Conservation (phyloP, 2,329 filamentous ascomycete genomes). For the Xylariomycetidae sp. region DNA sequence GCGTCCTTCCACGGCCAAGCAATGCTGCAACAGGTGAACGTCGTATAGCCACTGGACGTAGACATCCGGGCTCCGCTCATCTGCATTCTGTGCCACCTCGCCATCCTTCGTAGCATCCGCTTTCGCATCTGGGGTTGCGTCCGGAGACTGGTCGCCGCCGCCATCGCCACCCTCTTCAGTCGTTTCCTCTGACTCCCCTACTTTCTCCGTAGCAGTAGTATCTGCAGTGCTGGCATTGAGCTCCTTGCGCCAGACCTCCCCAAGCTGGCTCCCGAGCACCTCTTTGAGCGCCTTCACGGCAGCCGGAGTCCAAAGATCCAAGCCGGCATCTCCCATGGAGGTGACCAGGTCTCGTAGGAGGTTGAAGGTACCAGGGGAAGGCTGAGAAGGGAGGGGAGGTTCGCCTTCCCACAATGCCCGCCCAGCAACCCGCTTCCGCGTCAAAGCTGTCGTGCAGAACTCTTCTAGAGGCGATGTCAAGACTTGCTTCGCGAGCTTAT, state of each 20-base stretch:
- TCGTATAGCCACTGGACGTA: conserved; percentile 59
- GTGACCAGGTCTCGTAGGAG: conserved; percentile 60
- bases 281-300: conserved; percentile 60
- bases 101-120: conserved; percentile 6
- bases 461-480: conserved; percentile 42
- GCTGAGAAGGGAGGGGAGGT: conserved; percentile 69
- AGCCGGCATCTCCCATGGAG: conserved; percentile 63
- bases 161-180: conserved; percentile 7
- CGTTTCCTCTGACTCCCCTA: no score
- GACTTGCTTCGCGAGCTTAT: conserved; percentile 50
- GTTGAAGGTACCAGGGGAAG: conserved; percentile 67
- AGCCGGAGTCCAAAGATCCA: conserved; percentile 73
- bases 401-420: conserved; percentile 74
- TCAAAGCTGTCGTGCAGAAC: conserved; percentile 36
- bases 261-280: conserved; percentile 45
- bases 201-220: no score
- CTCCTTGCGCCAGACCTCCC: conserved; percentile 39
- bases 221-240: conserved; percentile 31
- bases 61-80: conserved; percentile 37
- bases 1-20: conserved; percentile 27
- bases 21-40: conserved; percentile 42
- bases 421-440: conserved; percentile 47
- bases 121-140: conserved; percentile 6
- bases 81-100: conserved; percentile 1
- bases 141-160: conserved; percentile 6